phyloP scores from a whole-genome alignment of 148 eudicot species.

The Spergularia marina region DNA sequence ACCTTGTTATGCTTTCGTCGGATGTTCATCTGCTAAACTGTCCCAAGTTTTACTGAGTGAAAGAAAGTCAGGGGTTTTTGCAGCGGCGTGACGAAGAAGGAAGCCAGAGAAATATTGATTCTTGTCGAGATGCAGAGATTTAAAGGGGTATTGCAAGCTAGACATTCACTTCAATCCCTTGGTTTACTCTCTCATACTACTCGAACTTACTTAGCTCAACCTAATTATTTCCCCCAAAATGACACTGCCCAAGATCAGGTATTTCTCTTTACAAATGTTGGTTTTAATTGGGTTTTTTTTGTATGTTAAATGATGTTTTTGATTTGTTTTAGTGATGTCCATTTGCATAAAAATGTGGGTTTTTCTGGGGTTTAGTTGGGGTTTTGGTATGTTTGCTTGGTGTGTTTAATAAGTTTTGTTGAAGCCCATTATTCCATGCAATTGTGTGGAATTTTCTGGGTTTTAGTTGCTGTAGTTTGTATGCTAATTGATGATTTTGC shows the following conservation, averaged over 20 bases:
- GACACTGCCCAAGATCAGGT: conserved; percentile 66
- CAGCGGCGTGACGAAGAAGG: not conserved
- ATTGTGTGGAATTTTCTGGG: not conserved
- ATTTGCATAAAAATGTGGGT: not conserved
- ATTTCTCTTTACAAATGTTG: not conserved
- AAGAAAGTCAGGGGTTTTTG: too few relatives aligned
- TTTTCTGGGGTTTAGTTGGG: not conserved
- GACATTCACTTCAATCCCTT: conserved; percentile 36
- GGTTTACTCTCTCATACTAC: conserved; percentile 29
- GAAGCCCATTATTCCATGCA: not conserved
- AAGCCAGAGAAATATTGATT: not conserved
- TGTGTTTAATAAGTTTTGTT: not conserved
- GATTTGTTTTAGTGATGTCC: conserved; percentile 1
- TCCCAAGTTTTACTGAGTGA: too few relatives aligned
- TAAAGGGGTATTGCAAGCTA: conserved; percentile 33
- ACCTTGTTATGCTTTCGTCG: not conserved
- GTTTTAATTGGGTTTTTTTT: not conserved
- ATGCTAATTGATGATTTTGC: not conserved
- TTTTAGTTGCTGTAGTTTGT: not conserved
- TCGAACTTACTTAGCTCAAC: conserved; percentile 55
- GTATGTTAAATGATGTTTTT: not conserved
- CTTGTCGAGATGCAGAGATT: conserved; percentile 53
- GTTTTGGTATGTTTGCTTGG: not conserved
- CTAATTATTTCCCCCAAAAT: conserved; percentile 36
- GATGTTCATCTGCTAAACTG: not conserved